Evolutionary conservation across 345 rosid genomes (phyloP), one percentile per base, ranked within the genome.

Genomic region (Crucihimalaya himalaica): DNA sequence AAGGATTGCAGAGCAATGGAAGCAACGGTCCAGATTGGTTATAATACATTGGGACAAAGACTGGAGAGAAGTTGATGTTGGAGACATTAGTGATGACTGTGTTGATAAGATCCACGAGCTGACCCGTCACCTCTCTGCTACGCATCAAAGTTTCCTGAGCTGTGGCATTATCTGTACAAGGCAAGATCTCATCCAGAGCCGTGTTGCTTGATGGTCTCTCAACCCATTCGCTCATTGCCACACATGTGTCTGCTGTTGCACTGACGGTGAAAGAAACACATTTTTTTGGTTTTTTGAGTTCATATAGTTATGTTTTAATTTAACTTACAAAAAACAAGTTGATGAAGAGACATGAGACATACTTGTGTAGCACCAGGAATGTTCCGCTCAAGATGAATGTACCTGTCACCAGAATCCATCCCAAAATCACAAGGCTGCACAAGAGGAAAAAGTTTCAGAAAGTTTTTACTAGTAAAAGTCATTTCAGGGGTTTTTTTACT

Each of bases 1-100:
- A 89, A 0, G 97, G 97, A 65, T 90, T 95, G 86, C 99, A 95
- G 66, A 92, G 92, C 31, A 83, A 27, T 3, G 97, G 99, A 58
- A 92, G 87, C 50, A 86, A 68, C 0, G 97, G 97, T 71, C 97
- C 99, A 5, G 97, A 88, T 77, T 95, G 99, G 79, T 92, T 95
- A 85, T 85, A 62, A 85, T 95, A 95, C 73, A 95, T 60, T 47
- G 88, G 78, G 1, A 75, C 82, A 70, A 90, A 87, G 80, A 81
- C 88, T 19, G 97, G 97, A n/a, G 97, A 86, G 74, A 92, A 95
- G 72, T 95, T 92, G 39, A 92, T 78, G 83, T 95, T 92, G 47
- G 99, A 84, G 40, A 95, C 97, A n/a, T 95, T 95, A 80, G 91
- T 86, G 81, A 90, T 90, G 76, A 92, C 97, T 72, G 86, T 84